Conservation (phyloP, 2,329 filamentous ascomycete species). For the Diaporthe vexans region DNA sequence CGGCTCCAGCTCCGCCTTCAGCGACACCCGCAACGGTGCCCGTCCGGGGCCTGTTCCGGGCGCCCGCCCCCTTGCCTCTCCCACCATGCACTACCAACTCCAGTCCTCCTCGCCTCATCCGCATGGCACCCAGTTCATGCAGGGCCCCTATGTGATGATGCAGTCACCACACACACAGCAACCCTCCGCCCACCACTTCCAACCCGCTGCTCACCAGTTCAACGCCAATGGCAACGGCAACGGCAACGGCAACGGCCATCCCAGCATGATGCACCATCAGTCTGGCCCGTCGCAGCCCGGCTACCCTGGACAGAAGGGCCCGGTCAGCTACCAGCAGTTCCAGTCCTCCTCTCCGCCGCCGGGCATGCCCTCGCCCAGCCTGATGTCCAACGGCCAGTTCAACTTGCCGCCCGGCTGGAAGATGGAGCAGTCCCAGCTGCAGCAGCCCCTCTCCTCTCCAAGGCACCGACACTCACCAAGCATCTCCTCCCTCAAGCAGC, state of each 20-base stretch:
- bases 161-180: constrained; percentile 35
- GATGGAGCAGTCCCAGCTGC: constrained; percentile 67
- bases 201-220: constrained; percentile 32
- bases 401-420: constrained; percentile 64
- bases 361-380: constrained; percentile 44
- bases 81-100: constrained; percentile 33
- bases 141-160: constrained; percentile 36
- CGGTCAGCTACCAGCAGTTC: constrained; percentile 40
- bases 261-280: constrained; percentile 36
- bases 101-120: constrained; percentile 32
- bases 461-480: constrained; percentile 53
- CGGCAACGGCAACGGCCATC: constrained; percentile 25
- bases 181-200: constrained; percentile 10
- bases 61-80: constrained; percentile 22
- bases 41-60: constrained; percentile 16
- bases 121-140: constrained; percentile 33
- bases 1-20: not conserved
- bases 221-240: constrained; percentile 14
- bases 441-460: constrained; percentile 61
- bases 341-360: constrained; percentile 42
- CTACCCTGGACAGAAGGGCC: constrained; percentile 30
- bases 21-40: constrained; percentile 12
- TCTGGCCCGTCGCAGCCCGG: constrained; percentile 23
- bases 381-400: constrained; percentile 51
- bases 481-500: constrained; percentile 45